Evolutionary conservation across 202 grass and related monocot species (phyloP).

Genomic region (Saccharum hybrid): DNA sequence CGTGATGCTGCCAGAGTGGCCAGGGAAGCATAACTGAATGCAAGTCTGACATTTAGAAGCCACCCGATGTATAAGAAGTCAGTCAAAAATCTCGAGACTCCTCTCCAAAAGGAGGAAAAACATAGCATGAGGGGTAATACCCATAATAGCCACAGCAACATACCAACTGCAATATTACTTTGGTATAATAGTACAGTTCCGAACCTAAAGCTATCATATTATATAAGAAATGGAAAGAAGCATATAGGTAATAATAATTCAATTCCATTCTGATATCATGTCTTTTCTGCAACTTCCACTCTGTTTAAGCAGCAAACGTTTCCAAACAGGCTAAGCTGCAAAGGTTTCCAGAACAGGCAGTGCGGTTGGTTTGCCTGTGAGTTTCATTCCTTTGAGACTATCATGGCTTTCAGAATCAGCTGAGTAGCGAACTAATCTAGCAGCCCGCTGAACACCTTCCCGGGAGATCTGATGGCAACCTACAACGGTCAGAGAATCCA

Average conservation of each 20-base stretch:
- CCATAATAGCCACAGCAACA: not conserved
- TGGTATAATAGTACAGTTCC: not conserved
- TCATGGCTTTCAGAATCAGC: not conserved
- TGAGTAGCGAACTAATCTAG: constrained; percentile 49
- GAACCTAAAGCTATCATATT: not conserved
- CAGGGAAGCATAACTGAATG: not conserved
- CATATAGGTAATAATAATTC: not conserved
- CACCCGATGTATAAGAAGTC: not conserved
- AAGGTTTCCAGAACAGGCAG: not conserved
- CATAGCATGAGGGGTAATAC: not conserved
- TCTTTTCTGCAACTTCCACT: not conserved
- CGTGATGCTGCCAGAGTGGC: not conserved
- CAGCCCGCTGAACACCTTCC: constrained; percentile 57
- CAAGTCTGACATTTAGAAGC: not conserved
- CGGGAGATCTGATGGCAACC: constrained; percentile 56
- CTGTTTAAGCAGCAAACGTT: not conserved
- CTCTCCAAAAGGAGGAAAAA: not conserved
- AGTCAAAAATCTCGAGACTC: not conserved
- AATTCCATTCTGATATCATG: not conserved
- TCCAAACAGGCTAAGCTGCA: not conserved
- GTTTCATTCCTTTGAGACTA: constrained; percentile 34
- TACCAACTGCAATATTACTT: not conserved
- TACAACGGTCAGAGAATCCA: constrained; percentile 57
- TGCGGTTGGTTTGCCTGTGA: not conserved
- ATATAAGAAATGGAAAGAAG: not conserved